phyloP scores from a whole-genome alignment of 208 protist species.

The Crithidia brevicula region DNA sequence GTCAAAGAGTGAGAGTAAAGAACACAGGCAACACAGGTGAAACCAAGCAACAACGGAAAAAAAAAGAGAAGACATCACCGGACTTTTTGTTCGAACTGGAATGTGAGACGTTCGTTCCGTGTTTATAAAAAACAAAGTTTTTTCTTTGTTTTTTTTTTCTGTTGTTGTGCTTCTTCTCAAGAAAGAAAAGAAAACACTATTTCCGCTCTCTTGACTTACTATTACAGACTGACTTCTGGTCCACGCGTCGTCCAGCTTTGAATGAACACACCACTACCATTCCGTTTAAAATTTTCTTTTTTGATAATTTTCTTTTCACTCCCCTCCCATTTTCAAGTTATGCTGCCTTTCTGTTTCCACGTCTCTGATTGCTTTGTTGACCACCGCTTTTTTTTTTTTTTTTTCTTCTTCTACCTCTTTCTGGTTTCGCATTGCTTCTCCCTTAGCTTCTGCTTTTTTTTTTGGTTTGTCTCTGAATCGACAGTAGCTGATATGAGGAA shows the following conservation, averaged over 20 bases:
- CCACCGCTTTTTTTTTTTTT: background rate
- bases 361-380: background rate
- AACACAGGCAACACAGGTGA: no score
- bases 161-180: background rate
- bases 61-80: no score
- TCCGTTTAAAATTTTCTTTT: no score
- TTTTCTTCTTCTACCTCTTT: constrained; percentile 6
- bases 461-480: background rate
- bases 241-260: constrained; percentile 1
- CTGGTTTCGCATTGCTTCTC: background rate
- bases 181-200: no score
- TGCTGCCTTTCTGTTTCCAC: background rate
- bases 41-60: no score
- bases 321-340: background rate
- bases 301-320: background rate
- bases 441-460: background rate
- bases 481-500: no score
- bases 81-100: no score
- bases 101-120: no score
- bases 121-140: no score
- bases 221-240: constrained; percentile 5
- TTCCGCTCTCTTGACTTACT: background rate
- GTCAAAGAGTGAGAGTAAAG: no score
- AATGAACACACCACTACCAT: no score
- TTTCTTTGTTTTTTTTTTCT: constrained; percentile 1